Evolutionary conservation across 768 basidiomycete genomes (phyloP).

Genomic region (Exsudoporus frostii): DNA sequence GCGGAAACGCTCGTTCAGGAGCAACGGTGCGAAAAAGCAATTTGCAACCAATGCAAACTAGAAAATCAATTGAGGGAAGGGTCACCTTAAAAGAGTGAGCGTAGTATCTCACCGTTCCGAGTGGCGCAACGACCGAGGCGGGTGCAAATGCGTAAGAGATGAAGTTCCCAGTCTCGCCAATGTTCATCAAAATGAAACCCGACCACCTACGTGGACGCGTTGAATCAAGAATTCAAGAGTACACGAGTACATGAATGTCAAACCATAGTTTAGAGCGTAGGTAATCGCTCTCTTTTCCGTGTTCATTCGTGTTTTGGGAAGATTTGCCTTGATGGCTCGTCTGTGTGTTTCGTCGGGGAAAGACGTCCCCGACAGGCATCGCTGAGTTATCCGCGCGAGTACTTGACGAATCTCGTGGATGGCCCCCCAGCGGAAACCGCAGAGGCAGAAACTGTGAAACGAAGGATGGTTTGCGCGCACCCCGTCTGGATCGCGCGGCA

Average conservation of each 20-base stretch:
- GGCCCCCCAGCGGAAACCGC: conserved; percentile 7
- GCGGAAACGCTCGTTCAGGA: conserved; percentile 80
- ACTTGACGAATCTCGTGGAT: conserved; percentile 2
- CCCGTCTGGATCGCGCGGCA: conserved; percentile 16
- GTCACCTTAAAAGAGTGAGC: not conserved
- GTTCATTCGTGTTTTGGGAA: conserved; percentile 22
- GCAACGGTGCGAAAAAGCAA: conserved; percentile 86
- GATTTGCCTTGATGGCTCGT: conserved; percentile 5
- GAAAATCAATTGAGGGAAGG: not conserved
- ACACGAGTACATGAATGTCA: conserved; percentile 18
- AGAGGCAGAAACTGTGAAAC: conserved; percentile 37
- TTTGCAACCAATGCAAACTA: conserved; percentile 94
- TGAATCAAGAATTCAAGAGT: not conserved
- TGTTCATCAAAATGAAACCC: conserved; percentile 84
- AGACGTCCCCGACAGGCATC: conserved; percentile 41
- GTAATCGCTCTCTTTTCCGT: conserved; percentile 67
- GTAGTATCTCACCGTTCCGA: conserved; percentile 74
- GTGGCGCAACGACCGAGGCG: conserved; percentile 89
- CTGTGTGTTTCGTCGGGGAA: conserved; percentile 21
- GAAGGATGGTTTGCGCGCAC: conserved; percentile 31
- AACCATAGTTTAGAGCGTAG: conserved; percentile 84
- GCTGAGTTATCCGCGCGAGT: not conserved
- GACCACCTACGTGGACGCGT: conserved; percentile 62
- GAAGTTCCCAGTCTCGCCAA: conserved; percentile 91
- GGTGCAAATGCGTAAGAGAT: conserved; percentile 88